Evolutionary conservation across 805 yeast species (phyloP), one percentile per base, ranked within the genome.

Genomic region (Saccharomycopsis selenospora): DNA sequence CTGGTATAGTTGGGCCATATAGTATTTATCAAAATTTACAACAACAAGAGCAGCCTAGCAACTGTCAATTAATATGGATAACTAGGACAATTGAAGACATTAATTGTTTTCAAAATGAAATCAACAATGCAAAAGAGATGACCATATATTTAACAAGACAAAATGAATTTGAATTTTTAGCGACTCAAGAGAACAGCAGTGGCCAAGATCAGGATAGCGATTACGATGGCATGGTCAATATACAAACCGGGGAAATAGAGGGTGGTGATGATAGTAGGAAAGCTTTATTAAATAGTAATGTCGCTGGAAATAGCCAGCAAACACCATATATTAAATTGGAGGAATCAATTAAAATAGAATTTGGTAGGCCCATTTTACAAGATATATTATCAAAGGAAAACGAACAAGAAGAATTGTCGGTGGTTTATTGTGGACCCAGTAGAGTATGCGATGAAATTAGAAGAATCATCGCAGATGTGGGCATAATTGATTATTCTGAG

Each of bases 341-440:
- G n/a, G n/a, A n/a, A n/a, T n/a, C n/a, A n/a, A n/a, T n/a, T n/a
- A n/a, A n/a, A n/a, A n/a, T 33, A 6, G 20, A 20, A 7, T 33
- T 33, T 14, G 38, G 38, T 17, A 17, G 38, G 4, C 38, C 38
- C 5, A 14, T 14, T 14, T 33, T 33, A 14, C 20, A 33, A 20
- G 38, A 33, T 4, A 6, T 33, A 5, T 17, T 33, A 20, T 17
- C 8, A 14, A 33, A 33, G 10, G 17, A 14, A 20, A 33, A 33
- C 25, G n/a, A 18, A 4, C 40, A 48, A 14, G 36, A 24, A 4
- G 14, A 36, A 11, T n/a, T 48, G 41, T 48, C 48, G 6, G 25
- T 48, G 8, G 42, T 48, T 3, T 48, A n/a, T 40, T 48, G 52
- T 29, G 52, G 52, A 7, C 52, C 52, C 3, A 41, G 36, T 5